Evolutionary conservation across 2,329 filamentous ascomycete genomes (phyloP).

Genomic region (Tolypocladium tropicale): DNA sequence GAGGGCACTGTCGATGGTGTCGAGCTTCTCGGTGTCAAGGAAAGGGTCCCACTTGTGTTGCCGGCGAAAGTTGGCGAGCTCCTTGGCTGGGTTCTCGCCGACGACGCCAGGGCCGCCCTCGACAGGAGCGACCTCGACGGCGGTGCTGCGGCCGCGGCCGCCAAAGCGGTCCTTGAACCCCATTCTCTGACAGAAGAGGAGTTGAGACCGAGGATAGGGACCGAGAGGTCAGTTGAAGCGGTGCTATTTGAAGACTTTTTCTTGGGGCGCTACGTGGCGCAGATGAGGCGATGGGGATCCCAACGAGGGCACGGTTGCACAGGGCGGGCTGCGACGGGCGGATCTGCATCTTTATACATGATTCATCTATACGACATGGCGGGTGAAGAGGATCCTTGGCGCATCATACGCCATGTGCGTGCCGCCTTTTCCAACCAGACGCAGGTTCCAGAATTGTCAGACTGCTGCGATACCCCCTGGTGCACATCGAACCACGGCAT

Average conservation of each 20-base stretch:
- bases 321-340: background rate
- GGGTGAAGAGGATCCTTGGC: background rate
- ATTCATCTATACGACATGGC: background rate
- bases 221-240: background rate
- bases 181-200: constrained; percentile 2
- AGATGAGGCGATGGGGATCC: background rate
- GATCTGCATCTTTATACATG: background rate
- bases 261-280: background rate
- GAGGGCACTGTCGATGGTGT: constrained; percentile 37
- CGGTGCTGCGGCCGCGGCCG: background rate
- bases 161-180: constrained; percentile 9
- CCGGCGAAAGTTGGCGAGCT: constrained; percentile 31
- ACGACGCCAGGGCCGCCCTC: constrained; percentile 6
- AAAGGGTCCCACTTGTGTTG: constrained; percentile 48
- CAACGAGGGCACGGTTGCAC: background rate
- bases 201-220: background rate
- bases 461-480: too few species aligned
- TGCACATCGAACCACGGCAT: too few species aligned
- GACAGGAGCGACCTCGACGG: constrained; percentile 3
- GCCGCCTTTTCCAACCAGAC: background rate
- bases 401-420: background rate
- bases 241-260: background rate
- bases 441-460: too few species aligned
- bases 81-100: constrained; percentile 9
- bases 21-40: constrained; percentile 38